Evolutionary conservation across 164 flowering plant genomes (phyloP).

Genomic region (Nymphaea thermarum): DNA sequence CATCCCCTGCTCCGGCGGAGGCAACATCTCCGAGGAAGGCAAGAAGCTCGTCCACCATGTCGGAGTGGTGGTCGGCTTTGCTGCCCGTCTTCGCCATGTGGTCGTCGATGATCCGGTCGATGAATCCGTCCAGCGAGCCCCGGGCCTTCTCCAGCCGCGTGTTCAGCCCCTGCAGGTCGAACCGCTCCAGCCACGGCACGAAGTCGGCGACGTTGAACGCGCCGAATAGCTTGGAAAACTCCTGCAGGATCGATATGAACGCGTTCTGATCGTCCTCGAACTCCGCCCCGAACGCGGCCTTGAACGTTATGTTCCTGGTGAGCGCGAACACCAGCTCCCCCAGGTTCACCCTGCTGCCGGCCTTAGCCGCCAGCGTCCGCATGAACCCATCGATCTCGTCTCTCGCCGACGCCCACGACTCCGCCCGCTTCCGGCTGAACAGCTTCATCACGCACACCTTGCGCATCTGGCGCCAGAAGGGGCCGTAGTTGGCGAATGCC

Average conservation of each 20-base stretch:
- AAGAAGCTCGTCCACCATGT: slow-evolving; percentile 74
- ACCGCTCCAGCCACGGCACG: slow-evolving; percentile 43
- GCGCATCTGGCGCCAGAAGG: slow-evolving; percentile 90
- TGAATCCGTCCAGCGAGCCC: slow-evolving; percentile 39
- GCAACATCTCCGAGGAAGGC: slow-evolving; percentile 41
- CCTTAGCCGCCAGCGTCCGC: slow-evolving; percentile 10
- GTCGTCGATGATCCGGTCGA: slow-evolving; percentile 56
- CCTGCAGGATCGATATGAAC: slow-evolving; percentile 56
- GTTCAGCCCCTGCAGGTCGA: slow-evolving; percentile 48
- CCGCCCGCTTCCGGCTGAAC: slow-evolving; percentile 68
- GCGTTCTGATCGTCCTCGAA: slow-evolving; percentile 44
- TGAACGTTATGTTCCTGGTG: slow-evolving; percentile 41
- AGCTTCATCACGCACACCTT: slow-evolving; percentile 77
- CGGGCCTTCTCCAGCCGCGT: slow-evolving; percentile 39
- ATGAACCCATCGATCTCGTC: slow-evolving; percentile 51
- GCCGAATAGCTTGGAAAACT: slow-evolving; percentile 70
- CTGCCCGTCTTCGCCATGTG: slow-evolving; percentile 18
- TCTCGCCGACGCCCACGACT: slow-evolving; percentile 73
- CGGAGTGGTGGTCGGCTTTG: slow-evolving; percentile 16
- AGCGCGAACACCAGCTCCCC: slow-evolving; percentile 54
- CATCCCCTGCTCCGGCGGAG: slow-evolving; percentile 1
- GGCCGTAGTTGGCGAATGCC: slow-evolving; percentile 88
- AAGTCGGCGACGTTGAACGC: slow-evolving; percentile 71
- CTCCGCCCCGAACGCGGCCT: slow-evolving; percentile 68
- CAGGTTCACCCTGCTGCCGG: slow-evolving; percentile 24